Evolutionary conservation across 768 basidiomycete species (phyloP).

Genomic region (Psilocybe subaeruginosa): DNA sequence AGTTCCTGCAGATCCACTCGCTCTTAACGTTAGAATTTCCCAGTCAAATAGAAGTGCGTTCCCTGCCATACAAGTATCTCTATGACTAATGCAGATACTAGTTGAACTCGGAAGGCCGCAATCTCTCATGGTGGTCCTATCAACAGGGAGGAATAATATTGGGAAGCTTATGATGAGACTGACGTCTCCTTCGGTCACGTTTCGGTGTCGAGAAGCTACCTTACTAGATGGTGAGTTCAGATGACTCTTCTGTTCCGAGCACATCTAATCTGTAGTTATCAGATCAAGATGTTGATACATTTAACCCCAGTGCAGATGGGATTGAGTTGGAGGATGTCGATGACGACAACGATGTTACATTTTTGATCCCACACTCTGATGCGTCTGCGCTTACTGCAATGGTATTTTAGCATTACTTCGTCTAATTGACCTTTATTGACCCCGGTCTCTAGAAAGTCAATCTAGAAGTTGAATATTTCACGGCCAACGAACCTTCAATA

Average conservation of each 20-base stretch:
- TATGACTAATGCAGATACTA: conserved; percentile 26
- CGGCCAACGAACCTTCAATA: conserved; percentile 52
- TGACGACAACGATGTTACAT: conserved; percentile 44
- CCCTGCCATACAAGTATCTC: not conserved
- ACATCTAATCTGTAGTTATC: not conserved
- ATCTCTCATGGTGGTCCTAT: conserved; percentile 56
- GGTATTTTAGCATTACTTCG: conserved; percentile 35
- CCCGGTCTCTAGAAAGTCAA: conserved; percentile 60
- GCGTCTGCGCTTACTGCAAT: conserved; percentile 61
- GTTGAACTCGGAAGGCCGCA: conserved; percentile 69
- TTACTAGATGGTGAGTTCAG: conserved; percentile 37
- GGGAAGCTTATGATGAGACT: conserved; percentile 55
- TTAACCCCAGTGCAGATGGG: conserved; percentile 43
- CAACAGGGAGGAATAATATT: conserved; percentile 72
- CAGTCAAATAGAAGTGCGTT: conserved; percentile 55
- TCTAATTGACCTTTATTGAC: not conserved
- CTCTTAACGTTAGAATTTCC: conserved; percentile 63
- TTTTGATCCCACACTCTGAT: conserved; percentile 70
- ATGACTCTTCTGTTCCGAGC: not conserved
- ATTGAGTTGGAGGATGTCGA: conserved; percentile 53
- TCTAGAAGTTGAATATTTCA: conserved; percentile 69
- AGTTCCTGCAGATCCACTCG: conserved; percentile 63
- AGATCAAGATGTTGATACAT: conserved; percentile 20
- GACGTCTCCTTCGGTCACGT: conserved; percentile 54
- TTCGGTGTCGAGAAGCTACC: conserved; percentile 47